Percentiles rank a stretch among this genome's conserved stretches.
These are phyloP conservation scores for Botryococcus braunii DNA, from an alignment of 163 green algal genomes.

Conservation along the genomic window DNA sequence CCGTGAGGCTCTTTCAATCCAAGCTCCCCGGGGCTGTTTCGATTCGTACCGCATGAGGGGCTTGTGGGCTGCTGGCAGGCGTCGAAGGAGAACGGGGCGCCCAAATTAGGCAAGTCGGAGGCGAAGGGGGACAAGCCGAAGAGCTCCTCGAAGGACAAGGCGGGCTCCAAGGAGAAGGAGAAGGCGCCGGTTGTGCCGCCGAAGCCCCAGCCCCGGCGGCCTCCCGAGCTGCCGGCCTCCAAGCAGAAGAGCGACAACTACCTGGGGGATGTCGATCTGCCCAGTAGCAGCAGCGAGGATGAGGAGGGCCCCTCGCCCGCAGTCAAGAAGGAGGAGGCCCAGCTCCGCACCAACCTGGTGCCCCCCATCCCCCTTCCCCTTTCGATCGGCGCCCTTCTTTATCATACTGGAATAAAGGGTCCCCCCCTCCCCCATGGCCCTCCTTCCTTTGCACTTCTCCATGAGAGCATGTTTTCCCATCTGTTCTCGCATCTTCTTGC, in stretches of 20 bases:
- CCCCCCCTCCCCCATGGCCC: too few relatives aligned
- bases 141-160: slow-evolving; percentile 15
- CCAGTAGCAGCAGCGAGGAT: slow-evolving; percentile 16
- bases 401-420: too few relatives aligned
- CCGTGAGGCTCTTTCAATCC: neutral
- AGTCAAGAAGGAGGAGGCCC: slow-evolving; percentile 5
- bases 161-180: slow-evolving; percentile 23
- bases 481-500: too few relatives aligned
- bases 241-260: slow-evolving; percentile 31
- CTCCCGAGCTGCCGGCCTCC: neutral
- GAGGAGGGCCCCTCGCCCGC: too few relatives aligned
- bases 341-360: too few relatives aligned
- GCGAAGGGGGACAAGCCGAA: slow-evolving; percentile 21
- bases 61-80: neutral
- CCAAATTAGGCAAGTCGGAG: slow-evolving; percentile 21
- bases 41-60: neutral
- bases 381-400: too few relatives aligned
- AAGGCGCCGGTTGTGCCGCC: slow-evolving; percentile 1
- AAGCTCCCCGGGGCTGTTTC: neutral
- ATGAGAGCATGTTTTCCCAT: too few relatives aligned
- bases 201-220: slow-evolving; percentile 5
- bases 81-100: slow-evolving; percentile 22
- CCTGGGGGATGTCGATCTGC: slow-evolving; percentile 46
- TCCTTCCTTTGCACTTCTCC: too few relatives aligned
- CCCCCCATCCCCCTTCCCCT: too few relatives aligned